phyloP scores from a whole-genome alignment of 805 yeast genomes.

The Maudiozyma barnettii region DNA sequence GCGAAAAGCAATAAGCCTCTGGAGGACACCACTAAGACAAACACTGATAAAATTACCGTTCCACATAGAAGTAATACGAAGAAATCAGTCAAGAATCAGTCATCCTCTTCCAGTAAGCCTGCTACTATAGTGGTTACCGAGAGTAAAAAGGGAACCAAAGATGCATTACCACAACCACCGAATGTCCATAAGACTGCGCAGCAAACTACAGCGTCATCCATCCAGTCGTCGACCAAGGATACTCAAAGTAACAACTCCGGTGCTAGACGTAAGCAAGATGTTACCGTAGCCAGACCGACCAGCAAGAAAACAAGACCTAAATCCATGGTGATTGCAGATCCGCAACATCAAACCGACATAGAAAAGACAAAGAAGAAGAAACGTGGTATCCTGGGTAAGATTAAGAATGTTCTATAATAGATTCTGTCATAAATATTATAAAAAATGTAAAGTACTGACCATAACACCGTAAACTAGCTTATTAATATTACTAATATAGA shows the following conservation, averaged over 20 bases:
- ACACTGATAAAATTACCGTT: background rate
- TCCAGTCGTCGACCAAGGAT: background rate
- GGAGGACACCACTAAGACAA: background rate
- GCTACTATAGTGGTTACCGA: background rate
- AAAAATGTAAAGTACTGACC: background rate
- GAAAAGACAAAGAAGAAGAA: constrained; percentile 8
- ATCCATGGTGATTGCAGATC: background rate
- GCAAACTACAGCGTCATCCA: background rate
- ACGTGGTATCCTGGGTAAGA: constrained; percentile 13
- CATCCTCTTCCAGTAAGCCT: background rate
- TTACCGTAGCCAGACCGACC: background rate
- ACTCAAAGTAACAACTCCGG: background rate
- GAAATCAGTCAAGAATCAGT: background rate
- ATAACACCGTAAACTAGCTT: too few relatives aligned
- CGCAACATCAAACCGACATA: background rate
- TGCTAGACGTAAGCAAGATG: background rate
- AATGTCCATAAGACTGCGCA: background rate
- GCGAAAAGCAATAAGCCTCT: background rate
- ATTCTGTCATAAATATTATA: background rate
- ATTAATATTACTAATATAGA: too few relatives aligned
- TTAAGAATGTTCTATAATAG: constrained; percentile 7
- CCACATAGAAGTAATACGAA: background rate
- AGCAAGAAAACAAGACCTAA: background rate
- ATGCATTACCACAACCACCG: background rate
- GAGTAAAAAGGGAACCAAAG: too few relatives aligned